Percentiles rank a stretch among this genome's conserved stretches.
These are phyloP conservation scores for Apiotrichum porosum DNA, from an alignment of 1,284 basidiomycete species.

Conservation along the genomic window DNA sequence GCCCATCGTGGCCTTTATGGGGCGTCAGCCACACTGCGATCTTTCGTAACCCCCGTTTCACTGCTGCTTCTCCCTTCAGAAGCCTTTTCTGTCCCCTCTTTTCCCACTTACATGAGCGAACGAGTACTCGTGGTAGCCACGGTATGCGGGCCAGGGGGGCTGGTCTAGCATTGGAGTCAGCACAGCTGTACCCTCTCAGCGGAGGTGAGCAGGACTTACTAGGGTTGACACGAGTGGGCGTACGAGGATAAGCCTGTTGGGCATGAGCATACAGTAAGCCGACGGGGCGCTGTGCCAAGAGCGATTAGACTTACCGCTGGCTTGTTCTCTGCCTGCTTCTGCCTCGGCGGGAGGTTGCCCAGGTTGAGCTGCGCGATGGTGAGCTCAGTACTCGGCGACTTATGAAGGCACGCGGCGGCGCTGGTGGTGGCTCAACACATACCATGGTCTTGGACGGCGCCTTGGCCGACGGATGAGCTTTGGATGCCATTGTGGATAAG, in stretches of 20 bases:
- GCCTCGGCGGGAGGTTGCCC: constrained; percentile 47
- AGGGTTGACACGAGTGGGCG: constrained; percentile 51
- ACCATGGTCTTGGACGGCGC: constrained; percentile 39
- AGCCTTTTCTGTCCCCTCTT: no score
- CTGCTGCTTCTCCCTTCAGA: neutral
- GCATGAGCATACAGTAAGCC: neutral
- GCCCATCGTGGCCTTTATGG: constrained; percentile 77
- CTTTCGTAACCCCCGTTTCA: neutral
- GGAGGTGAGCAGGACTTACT: no score
- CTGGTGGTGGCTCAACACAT: constrained; percentile 4
- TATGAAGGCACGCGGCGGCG: neutral
- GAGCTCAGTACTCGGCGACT: neutral
- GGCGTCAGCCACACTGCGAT: constrained; percentile 16
- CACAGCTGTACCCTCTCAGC: no score
- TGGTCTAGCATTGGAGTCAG: constrained; percentile 56
- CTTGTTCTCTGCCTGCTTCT: constrained; percentile 42
- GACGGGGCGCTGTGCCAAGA: neutral
- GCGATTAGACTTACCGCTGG: constrained; percentile 27
- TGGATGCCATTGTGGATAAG: constrained; percentile 18
- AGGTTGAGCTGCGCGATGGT: constrained; percentile 42
- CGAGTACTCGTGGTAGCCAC: constrained; percentile 93
- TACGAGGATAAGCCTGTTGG: constrained; percentile 40
- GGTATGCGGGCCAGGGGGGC: constrained; percentile 92
- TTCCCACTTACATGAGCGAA: constrained; percentile 65
- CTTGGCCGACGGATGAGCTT: constrained; percentile 35